phyloP scores from a whole-genome alignment of 495 filamentous ascomycete species.

The Extremus antarcticus region DNA sequence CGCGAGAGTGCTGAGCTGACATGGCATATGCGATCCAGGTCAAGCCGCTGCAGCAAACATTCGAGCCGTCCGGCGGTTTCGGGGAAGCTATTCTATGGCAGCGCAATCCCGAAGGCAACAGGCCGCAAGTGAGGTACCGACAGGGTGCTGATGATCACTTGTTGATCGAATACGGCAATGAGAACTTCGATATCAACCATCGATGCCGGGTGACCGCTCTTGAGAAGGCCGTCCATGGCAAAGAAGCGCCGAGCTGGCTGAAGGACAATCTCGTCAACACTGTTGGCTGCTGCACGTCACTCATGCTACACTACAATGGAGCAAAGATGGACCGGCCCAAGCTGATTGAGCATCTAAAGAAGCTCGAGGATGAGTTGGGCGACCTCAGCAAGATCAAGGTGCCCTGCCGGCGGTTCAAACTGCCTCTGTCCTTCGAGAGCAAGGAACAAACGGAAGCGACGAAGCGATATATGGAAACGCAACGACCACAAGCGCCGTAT shows the following conservation, averaged over 20 bases:
- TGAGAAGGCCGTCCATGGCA: conserved; percentile 32
- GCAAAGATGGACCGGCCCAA: conserved; percentile 29
- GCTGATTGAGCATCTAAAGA: conserved; percentile 25
- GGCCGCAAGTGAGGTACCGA: conserved; percentile 38
- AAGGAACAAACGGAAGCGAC: conserved; percentile 39
- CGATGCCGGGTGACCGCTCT: conserved; percentile 40
- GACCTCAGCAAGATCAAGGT: conserved; percentile 34
- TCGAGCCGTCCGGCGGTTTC: conserved; percentile 13
- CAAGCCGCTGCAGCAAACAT: conserved; percentile 18
- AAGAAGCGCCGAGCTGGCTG: conserved; percentile 27
- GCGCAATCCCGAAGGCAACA: conserved; percentile 31
- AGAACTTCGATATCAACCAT: conserved; percentile 40
- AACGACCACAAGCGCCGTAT: conserved; percentile 47
- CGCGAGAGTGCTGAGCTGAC: too few species aligned
- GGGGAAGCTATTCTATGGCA: conserved; percentile 34
- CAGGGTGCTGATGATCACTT: conserved; percentile 48
- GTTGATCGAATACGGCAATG: conserved; percentile 44
- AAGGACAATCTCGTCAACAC: conserved; percentile 35
- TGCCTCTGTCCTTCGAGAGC: conserved; percentile 46
- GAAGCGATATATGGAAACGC: conserved; percentile 46
- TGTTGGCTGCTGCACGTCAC: conserved; percentile 38
- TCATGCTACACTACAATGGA: conserved; percentile 41
- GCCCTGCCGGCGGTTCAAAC: conserved; percentile 40
- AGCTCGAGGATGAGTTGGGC: conserved; percentile 26
- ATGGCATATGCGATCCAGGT: too few species aligned